A percentile compares a stretch with the other conserved stretches of the same genome.
These are phyloP conservation scores for Barnettozyma vustinii DNA, from an alignment of 805 yeast species.

Conservation along the genomic window DNA sequence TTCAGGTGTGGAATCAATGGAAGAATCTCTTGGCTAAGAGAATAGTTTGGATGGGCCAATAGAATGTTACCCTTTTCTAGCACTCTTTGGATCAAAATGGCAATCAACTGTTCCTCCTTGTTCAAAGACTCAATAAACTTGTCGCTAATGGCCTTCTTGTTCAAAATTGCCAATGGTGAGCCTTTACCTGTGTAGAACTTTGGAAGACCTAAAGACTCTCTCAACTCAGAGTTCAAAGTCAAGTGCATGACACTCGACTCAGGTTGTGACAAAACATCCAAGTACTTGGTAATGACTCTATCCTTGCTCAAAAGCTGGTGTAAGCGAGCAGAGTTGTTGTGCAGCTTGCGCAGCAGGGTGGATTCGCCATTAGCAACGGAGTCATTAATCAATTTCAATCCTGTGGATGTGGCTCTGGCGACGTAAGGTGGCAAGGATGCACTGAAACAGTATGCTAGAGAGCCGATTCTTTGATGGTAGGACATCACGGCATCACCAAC, in stretches of 20 bases:
- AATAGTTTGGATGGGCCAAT: slow-evolving; percentile 56
- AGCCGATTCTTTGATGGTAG: slow-evolving; percentile 86
- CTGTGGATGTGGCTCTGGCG: slow-evolving; percentile 58
- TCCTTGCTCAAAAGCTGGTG: slow-evolving; percentile 38
- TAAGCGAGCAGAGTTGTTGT: slow-evolving; percentile 34
- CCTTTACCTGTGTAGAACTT: slow-evolving; percentile 27
- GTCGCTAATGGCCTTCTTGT: slow-evolving; percentile 28
- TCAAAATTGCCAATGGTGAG: slow-evolving; percentile 21
- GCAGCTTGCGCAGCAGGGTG: slow-evolving; percentile 30
- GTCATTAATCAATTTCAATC: slow-evolving; percentile 44
- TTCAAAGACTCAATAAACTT: slow-evolving; percentile 32
- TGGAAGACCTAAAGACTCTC: slow-evolving; percentile 44
- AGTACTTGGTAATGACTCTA: slow-evolving; percentile 29
- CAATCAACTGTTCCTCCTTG: slow-evolving; percentile 56
- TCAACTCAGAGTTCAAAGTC: slow-evolving; percentile 42
- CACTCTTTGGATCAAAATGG: slow-evolving; percentile 55
- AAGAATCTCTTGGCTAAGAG: slow-evolving; percentile 68
- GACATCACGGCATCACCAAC: slow-evolving; percentile 81
- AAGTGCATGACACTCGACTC: slow-evolving; percentile 70
- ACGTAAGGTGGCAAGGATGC: slow-evolving; percentile 93
- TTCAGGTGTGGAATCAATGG: slow-evolving; percentile 62
- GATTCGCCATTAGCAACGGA: slow-evolving; percentile 32
- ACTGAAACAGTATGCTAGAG: slow-evolving; percentile 86
- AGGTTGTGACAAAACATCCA: slow-evolving; percentile 50
- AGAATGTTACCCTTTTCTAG: slow-evolving; percentile 46